Conservation (phyloP, 371 early-diverging fungal genomes). For the Mucor irregularis region DNA sequence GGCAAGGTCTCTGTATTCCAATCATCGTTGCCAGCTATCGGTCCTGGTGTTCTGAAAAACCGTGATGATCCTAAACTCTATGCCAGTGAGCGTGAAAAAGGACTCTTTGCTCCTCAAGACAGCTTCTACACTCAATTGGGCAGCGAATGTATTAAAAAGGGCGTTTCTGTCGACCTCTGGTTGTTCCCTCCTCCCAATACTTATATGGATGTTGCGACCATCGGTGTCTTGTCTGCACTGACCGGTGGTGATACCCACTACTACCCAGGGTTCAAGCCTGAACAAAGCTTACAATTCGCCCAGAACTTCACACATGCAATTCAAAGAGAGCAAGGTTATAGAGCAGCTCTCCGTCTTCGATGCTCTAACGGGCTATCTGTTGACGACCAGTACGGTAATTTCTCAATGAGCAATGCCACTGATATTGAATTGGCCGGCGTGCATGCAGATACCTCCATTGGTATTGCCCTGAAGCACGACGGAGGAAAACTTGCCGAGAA, state of each 20-base stretch:
- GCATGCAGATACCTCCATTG: conserved; percentile 83
- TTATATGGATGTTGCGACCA: conserved; percentile 87
- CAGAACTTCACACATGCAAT: conserved; percentile 63
- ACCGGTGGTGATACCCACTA: conserved; percentile 89
- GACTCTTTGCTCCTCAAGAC: conserved; percentile 84
- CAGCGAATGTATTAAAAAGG: conserved; percentile 73
- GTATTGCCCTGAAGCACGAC: conserved; percentile 82
- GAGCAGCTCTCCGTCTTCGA: conserved; percentile 87
- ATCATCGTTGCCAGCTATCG: conserved; percentile 79
- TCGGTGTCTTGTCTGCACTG: conserved; percentile 74
- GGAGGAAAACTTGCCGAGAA: conserved; percentile 80
- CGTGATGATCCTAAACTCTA: conserved; percentile 88
- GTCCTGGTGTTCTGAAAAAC: conserved; percentile 82
- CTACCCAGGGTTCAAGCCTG: conserved; percentile 76
- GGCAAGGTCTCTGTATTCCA: conserved; percentile 89
- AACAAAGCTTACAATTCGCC: conserved; percentile 60
- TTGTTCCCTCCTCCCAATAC: conserved; percentile 72
- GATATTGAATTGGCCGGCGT: conserved; percentile 92
- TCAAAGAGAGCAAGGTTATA: conserved; percentile 73
- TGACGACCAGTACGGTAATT: conserved; percentile 90
- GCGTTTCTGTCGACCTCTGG: conserved; percentile 87
- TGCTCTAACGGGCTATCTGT: conserved; percentile 86
- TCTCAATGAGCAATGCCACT: conserved; percentile 87
- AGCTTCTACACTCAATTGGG: conserved; percentile 82
- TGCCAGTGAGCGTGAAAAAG: conserved; percentile 88